Conservation (phyloP, 1,139 yeast species). For the Nematodospora anomalae region DNA sequence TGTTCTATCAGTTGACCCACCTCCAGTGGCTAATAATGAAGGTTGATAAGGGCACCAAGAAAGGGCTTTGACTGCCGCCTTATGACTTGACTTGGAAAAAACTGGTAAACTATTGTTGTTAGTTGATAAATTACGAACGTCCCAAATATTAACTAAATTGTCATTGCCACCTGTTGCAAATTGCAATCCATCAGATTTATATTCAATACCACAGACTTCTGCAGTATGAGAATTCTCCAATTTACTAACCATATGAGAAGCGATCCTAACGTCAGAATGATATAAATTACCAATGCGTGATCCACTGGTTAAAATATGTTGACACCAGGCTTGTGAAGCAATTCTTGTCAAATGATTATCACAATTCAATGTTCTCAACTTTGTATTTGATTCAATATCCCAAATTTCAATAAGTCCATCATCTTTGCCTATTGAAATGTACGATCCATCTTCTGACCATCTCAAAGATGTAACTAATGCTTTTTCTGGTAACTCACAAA, state of each 20-base stretch:
- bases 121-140: slow-evolving; percentile 60
- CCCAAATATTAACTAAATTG: slow-evolving; percentile 93
- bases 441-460: slow-evolving; percentile 93
- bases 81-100: slow-evolving; percentile 76
- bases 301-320: slow-evolving; percentile 79
- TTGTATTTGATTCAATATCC: slow-evolving; percentile 81
- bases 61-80: slow-evolving; percentile 93
- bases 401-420: slow-evolving; percentile 89
- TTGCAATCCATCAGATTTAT: slow-evolving; percentile 82
- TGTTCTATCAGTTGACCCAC: slow-evolving; percentile 87
- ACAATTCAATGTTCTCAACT: slow-evolving; percentile 76
- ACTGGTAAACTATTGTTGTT: slow-evolving; percentile 44
- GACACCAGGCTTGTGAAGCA: slow-evolving; percentile 85
- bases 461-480: slow-evolving; percentile 67
- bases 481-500: slow-evolving; percentile 59
- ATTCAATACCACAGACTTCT: slow-evolving; percentile 91
- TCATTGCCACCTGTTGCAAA: slow-evolving; percentile 95
- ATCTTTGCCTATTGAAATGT: slow-evolving; percentile 79
- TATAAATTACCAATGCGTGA: slow-evolving; percentile 79
- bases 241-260: slow-evolving; percentile 68
- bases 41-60: slow-evolving; percentile 93
- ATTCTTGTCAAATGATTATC: slow-evolving; percentile 64
- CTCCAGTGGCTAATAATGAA: slow-evolving; percentile 89
- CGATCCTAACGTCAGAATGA: slow-evolving; percentile 90
- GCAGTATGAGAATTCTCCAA: slow-evolving; percentile 63